Evolutionary conservation across 768 basidiomycete genomes (phyloP), one percentile per base, ranked within the genome.

Genomic region (Termitomyces sp.): DNA sequence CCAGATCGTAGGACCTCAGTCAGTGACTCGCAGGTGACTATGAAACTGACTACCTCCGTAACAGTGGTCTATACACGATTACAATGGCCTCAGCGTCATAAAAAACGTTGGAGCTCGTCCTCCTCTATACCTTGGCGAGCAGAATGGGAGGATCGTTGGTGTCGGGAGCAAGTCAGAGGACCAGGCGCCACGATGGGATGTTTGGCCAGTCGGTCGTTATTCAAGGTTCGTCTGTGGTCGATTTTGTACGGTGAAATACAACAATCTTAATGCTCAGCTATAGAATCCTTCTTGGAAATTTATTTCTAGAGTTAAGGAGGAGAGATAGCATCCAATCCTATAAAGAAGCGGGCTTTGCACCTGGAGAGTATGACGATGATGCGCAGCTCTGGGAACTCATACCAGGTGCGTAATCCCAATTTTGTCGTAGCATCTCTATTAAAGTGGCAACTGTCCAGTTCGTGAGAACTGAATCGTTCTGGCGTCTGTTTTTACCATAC

Each of bases 301-400:
- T 59, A 20, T 59, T 59, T 30, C 32, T 59, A 18, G 58, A 59
- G 47, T 26, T 59, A 7, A 49, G 20, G 38, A 38, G 58, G 18
- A 43, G 30, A 44, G 53, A 55, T 49, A 20, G 55, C 5, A 43
- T 16, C 14, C 33, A 38, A 26, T 40, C 49, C 33, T 28, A 26
- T n/a, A 59, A 50, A 26, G 58, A 59, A 49, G 52, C n/a, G n/a
- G 58, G 58, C 1, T 59, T 59, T 49, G 58, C 58, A 14, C 58
- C 58, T 1, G 58, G 58, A 28, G 58, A 59, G 16, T 59, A 59
- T 9, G 58, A 59, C 13, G 58, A 59, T 23, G 58, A 59, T 40
- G 28, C 52, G 1, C 58, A 59, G 16, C 58, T 59, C 18, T 59
- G 58, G 58, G 58, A 59, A 23, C 23, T 59, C 1, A 33, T 59